Conservation (phyloP, 192 early-diverging fungal species). For the Chytriomyces sp. region DNA sequence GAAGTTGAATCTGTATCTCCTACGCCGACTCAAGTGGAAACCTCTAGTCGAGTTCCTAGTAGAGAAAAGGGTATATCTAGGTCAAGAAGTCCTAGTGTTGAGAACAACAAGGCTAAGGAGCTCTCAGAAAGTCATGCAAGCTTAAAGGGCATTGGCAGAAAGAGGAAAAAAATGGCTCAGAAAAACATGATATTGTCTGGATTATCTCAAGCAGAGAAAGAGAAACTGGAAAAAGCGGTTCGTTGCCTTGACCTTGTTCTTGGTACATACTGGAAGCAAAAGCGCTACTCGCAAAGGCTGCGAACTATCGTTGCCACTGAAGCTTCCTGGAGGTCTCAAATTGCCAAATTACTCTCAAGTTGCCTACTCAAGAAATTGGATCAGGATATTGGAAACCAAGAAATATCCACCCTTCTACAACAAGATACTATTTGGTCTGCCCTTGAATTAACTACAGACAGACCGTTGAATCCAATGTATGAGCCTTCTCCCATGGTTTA, state of each 20-base stretch:
- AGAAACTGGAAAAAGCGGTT: conserved; percentile 42
- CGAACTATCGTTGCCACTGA: not conserved
- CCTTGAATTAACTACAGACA: not conserved
- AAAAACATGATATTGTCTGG: conserved; percentile 29
- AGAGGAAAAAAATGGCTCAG: conserved; percentile 31
- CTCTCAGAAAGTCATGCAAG: conserved; percentile 21
- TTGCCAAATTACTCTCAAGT: not conserved
- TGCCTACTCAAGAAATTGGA: conserved; percentile 2
- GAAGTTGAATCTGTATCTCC: conserved; percentile 4
- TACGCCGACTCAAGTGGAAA: not conserved
- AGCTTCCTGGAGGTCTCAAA: conserved; percentile 9
- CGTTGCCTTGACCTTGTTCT: conserved; percentile 37
- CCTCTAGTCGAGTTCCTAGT: conserved; percentile 11
- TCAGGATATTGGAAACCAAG: not conserved
- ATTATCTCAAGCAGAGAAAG: conserved; percentile 33
- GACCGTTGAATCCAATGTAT: not conserved
- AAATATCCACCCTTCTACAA: not conserved
- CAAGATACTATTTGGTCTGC: not conserved
- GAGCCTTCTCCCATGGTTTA: not conserved
- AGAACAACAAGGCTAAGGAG: conserved; percentile 11
- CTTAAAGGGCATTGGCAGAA: conserved; percentile 21
- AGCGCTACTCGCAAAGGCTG: conserved; percentile 23
- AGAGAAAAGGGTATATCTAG: conserved; percentile 11
- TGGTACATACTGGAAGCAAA: conserved; percentile 33
- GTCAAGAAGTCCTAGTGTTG: conserved; percentile 25